These are phyloP conservation scores for Colletotrichum sp. DNA, from an alignment of 2,329 filamentous ascomycete genomes.

Conservation along the genomic window DNA sequence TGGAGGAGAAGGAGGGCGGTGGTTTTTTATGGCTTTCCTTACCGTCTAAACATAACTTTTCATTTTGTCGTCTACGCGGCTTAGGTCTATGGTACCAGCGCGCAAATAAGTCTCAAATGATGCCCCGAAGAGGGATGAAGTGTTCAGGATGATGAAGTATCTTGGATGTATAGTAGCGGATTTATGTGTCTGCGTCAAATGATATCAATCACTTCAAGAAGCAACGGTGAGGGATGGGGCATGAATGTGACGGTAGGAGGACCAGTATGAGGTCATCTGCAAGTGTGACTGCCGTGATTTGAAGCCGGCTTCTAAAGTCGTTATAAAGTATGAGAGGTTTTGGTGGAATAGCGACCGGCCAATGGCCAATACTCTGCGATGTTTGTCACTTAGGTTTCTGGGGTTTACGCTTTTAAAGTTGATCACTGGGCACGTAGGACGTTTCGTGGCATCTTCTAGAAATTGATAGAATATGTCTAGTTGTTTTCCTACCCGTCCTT, in stretches of 20 bases:
- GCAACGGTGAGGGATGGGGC: too few relatives aligned
- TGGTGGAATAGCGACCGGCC: neutral
- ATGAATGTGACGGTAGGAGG: too few relatives aligned
- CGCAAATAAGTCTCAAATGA: neutral
- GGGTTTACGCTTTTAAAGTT: neutral
- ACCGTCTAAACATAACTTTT: neutral
- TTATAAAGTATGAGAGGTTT: neutral
- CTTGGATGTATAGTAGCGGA: neutral
- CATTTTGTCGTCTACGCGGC: neutral
- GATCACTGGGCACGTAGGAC: neutral
- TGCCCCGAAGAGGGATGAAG: neutral
- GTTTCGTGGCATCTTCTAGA: neutral
- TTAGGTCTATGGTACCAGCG: neutral
- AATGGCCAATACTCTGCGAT: too few relatives aligned
- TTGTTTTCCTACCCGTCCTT: accelerated
- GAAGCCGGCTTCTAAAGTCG: neutral
- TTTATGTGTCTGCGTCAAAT: neutral
- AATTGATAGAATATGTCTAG: neutral
- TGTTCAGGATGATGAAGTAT: neutral
- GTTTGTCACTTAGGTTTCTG: too few relatives aligned
- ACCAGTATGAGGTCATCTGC: too few relatives aligned
- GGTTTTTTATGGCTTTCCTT: neutral
- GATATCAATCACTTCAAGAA: neutral
- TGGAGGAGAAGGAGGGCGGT: neutral
- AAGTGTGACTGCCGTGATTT: too few relatives aligned